Evolutionary conservation across 768 basidiomycete genomes (phyloP), one percentile per base, ranked within the genome.

Genomic region (Mrakia gelida): DNA sequence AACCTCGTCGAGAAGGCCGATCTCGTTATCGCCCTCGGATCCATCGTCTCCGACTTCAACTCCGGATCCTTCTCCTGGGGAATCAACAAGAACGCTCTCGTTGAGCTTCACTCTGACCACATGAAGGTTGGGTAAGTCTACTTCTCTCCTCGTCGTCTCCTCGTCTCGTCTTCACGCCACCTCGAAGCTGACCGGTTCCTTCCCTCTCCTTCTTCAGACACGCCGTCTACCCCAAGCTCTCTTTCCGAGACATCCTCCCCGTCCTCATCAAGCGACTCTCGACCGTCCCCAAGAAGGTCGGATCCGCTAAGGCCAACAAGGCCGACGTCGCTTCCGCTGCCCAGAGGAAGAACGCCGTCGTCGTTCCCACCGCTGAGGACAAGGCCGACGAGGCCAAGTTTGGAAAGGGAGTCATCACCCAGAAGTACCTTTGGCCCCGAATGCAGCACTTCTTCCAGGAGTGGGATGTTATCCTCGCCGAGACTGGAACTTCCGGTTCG

Each of bases 341-440:
- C 56, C 78, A 79, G 74, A 56, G 74, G 43, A 63, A 75, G 59
- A 68, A 75, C 23, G 78, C 78, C 30, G 59, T 71, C 68, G 61
- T 11, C 21, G 67, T 75, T 6, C 80, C 81, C 82, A 2, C 82
- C 73, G 6, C 87, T 89, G 10, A 82, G 82, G 79, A 84, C 86
- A 79, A 82, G 90, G 75, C 74, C 82, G 84, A 82, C 13, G 83
- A 85, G 76, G 23, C 26, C 38, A 67, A 73, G 79, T 70, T 52
- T 13, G 70, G 71, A 11, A 71, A 77, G 65, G 85, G 88, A 18
- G 81, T 81, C 11, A 93, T 96, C 82, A 88, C 90, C 1, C 95
- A 96, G 79, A 84, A 88, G 18, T 93, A 90, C 87, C 88, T 95
- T 82, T 96, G 94, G 94, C 92, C 93, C 1, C 89, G 90, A 45